A percentile compares a stretch with the other conserved stretches of the same genome.
Conservation (phyloP, 2,329 filamentous ascomycete genomes). For the Xylaria polymorpha region DNA sequence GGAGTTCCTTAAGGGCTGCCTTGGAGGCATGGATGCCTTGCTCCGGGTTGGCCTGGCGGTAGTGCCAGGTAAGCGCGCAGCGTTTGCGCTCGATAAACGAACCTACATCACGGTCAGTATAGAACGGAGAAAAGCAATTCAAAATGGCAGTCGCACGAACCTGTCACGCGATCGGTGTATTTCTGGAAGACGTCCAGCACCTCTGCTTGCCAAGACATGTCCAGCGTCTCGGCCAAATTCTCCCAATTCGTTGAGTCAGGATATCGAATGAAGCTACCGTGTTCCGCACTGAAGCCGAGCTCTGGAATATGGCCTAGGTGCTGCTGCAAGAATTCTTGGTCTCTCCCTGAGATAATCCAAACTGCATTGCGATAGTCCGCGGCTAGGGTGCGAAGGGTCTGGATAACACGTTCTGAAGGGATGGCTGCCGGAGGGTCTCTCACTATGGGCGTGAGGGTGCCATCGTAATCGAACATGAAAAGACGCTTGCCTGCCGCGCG, state of each 20-base stretch:
- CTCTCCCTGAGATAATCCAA: conserved; percentile 98
- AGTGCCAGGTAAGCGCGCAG: conserved; percentile 97
- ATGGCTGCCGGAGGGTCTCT: conserved; percentile 89
- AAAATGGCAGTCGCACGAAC: conserved; percentile 59
- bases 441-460: conserved; percentile 94
- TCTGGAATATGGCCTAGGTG: conserved; percentile 92
- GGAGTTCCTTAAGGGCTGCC: conserved; percentile 84
- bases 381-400: conserved; percentile 81
- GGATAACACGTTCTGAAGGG: conserved; percentile 84
- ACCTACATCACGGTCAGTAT: conserved; percentile 59
- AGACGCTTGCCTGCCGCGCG: conserved; percentile 79
- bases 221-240: conserved; percentile 84
- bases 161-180: conserved; percentile 87
- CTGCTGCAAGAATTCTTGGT: conserved; percentile 89
- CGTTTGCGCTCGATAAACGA: conserved; percentile 95
- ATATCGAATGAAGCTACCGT: conserved; percentile 92
- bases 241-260: conserved; percentile 84
- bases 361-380: conserved; percentile 85
- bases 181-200: conserved; percentile 87
- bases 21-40: conserved; percentile 82
- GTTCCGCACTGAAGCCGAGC: conserved; percentile 95
- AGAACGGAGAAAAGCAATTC: background rate
- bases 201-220: conserved; percentile 93
- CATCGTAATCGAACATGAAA: conserved; percentile 99
- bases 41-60: conserved; percentile 88